Evolutionary conservation across 495 filamentous ascomycete species (phyloP).

Genomic region (Sabuloglossum arenarium): DNA sequence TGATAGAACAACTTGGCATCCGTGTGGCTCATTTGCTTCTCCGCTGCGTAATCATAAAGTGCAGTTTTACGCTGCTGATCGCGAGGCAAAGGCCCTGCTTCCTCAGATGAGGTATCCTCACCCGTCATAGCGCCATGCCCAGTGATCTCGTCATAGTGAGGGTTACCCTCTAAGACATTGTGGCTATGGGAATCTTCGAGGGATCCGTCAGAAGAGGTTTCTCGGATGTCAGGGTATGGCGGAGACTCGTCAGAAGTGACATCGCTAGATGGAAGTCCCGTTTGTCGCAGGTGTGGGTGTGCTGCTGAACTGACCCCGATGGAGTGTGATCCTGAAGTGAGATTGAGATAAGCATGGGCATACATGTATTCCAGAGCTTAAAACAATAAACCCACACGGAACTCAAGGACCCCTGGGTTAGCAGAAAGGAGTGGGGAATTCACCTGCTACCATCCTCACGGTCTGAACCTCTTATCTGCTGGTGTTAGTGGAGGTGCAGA

Average conservation of each 20-base stretch:
- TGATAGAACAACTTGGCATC: slow-evolving; percentile 95
- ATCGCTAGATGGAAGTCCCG: not conserved
- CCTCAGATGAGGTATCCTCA: slow-evolving; percentile 1
- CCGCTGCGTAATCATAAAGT: slow-evolving; percentile 68
- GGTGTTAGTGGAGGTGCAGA: not conserved
- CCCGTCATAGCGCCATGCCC: not conserved
- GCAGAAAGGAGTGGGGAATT: not conserved
- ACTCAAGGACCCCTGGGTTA: not conserved
- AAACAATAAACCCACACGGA: not conserved
- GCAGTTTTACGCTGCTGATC: slow-evolving; percentile 63
- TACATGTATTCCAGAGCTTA: not conserved
- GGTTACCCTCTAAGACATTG: not conserved
- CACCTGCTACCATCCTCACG: not conserved
- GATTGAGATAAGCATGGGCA: not conserved
- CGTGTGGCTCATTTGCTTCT: slow-evolving; percentile 74
- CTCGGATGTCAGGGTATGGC: not conserved
- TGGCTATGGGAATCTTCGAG: not conserved
- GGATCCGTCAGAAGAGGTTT: not conserved
- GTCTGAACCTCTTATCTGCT: not conserved
- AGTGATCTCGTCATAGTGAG: not conserved
- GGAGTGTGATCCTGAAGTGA: not conserved
- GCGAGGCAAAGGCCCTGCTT: slow-evolving; percentile 36
- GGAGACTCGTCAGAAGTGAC: not conserved
- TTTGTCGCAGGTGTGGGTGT: not conserved
- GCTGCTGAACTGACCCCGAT: not conserved